Evolutionary conservation across 805 yeast species (phyloP).

Genomic region (Wickerhamiella parazyma): DNA sequence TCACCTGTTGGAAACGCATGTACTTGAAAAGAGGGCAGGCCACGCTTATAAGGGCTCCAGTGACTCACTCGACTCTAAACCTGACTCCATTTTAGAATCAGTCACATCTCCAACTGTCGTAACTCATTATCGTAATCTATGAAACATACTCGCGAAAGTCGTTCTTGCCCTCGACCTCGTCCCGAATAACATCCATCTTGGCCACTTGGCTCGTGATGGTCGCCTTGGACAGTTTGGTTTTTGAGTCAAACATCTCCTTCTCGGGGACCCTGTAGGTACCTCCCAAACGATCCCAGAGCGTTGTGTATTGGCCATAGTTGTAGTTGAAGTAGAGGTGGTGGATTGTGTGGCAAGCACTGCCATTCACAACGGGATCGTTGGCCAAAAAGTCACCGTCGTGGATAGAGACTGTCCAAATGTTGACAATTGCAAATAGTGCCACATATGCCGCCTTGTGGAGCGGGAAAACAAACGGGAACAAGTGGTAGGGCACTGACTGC

Average conservation of each 20-base stretch:
- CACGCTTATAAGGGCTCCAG: background rate
- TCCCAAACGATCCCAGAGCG: conserved; percentile 95
- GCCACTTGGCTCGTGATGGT: conserved; percentile 60
- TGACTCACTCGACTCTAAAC: background rate
- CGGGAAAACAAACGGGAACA: conserved; percentile 86
- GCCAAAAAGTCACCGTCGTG: conserved; percentile 96
- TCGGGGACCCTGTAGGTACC: conserved; percentile 90
- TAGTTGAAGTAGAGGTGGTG: conserved; percentile 96
- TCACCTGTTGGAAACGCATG: conserved; percentile 22
- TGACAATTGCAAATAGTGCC: conserved; percentile 73
- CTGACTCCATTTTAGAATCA: too few relatives aligned
- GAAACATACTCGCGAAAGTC: conserved; percentile 53
- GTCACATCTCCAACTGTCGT: background rate
- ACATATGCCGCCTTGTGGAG: conserved; percentile 78
- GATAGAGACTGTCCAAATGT: conserved; percentile 97
- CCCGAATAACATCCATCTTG: conserved; percentile 67
- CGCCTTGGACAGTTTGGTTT: conserved; percentile 39
- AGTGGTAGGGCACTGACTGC: conserved; percentile 87
- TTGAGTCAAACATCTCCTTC: conserved; percentile 60
- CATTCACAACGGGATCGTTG: conserved; percentile 86
- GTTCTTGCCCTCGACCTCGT: conserved; percentile 66
- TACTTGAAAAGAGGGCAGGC: background rate
- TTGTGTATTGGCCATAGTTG: conserved; percentile 96
- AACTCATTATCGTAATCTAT: background rate
- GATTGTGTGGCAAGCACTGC: conserved; percentile 96